Base-by-base conservation (phyloP, 306 rosid genomes). In the Potentilla sterilis region DNA sequence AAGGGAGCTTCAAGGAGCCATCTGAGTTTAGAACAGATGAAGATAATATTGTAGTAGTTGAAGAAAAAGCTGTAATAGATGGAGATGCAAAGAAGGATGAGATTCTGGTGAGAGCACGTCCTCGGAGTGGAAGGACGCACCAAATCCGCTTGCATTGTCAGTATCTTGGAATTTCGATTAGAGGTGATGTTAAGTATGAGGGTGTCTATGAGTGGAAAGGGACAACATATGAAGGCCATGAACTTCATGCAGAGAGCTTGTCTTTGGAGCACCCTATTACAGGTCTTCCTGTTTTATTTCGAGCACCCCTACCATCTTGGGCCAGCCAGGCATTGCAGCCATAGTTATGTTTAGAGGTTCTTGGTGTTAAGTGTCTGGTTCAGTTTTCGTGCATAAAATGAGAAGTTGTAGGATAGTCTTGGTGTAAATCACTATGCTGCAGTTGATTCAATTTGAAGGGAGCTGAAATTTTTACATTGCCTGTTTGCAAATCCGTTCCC, bases 131-230 rank as follows among this genome's bases (percentile, higher is more conserved):
- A 81, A 83, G 97, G 83, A 88, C 98, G 9, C 98, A 95, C 83
- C 98, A 95, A 74, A 95, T 95, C 85, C 96, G 92, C 22, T 71
- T 90, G 88, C 98, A 92, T 34, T 92, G 96, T 73, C 97, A 95
- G 63, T 92, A 90, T 81, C 89, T 95, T 63, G 96, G 97, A 83
- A 90, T 90, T 83, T 87, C 97, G 4, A 87, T 95, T 5, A 70
- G 81, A 69, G 97, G 98, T 41, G 98, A 95, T 83, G 97, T 95
- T 74, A 95, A 95, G 85, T 95, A 95, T 70, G 96, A 92, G 77
- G 98, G 97, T 52, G 88, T 80, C 38, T 73, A 66, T n/a, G 89
- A 92, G 63, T 95, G 95, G 96, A 83, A 83, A 68, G 95, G 86
- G 24, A 55, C 6, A 16, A 65, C 73, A 9, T 87, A 76, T 48